Evolutionary conservation across 2,329 filamentous ascomycete species (phyloP).

Genomic region (Xylariales sp.): DNA sequence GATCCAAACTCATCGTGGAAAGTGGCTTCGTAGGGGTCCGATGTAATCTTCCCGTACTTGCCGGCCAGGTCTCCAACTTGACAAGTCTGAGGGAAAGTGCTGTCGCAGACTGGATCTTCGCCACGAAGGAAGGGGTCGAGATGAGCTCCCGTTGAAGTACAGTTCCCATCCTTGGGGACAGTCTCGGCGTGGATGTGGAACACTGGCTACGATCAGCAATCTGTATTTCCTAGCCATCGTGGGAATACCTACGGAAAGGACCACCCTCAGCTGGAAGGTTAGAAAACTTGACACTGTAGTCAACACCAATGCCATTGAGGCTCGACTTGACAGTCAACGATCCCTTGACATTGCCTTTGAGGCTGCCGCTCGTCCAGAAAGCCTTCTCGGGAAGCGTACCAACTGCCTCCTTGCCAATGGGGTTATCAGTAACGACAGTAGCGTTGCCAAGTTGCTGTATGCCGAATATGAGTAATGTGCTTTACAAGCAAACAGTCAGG

Average conservation of each 20-base stretch:
- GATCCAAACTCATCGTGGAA: conserved; percentile 58
- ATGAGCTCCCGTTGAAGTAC: conserved; percentile 61
- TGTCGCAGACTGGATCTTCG: conserved; percentile 57
- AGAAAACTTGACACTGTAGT: conserved; percentile 49
- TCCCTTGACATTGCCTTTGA: conserved; percentile 51
- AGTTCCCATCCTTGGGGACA: conserved; percentile 65
- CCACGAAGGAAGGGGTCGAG: conserved; percentile 66
- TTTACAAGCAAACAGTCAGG: not conserved
- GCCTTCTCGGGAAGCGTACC: conserved; percentile 50
- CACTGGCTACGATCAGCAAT: conserved; percentile 34
- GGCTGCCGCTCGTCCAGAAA: conserved; percentile 44
- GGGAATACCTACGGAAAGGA: conserved; percentile 50
- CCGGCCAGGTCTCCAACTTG: conserved; percentile 73
- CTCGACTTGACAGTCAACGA: conserved; percentile 41
- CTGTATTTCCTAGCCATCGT: not conserved
- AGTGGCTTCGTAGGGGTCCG: conserved; percentile 41
- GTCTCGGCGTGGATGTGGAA: conserved; percentile 69
- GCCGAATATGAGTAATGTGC: conserved; percentile 8
- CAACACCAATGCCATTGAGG: conserved; percentile 48
- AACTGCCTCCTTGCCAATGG: conserved; percentile 46
- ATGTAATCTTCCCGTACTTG: conserved; percentile 61
- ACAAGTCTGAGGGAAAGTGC: conserved; percentile 54
- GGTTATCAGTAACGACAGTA: conserved; percentile 49
- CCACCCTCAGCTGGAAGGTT: conserved; percentile 54
- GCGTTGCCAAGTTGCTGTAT: conserved; percentile 43